These are phyloP conservation scores for Halteria grandinella DNA, from an alignment of 73 alveolate genomes.

Conservation along the genomic window DNA sequence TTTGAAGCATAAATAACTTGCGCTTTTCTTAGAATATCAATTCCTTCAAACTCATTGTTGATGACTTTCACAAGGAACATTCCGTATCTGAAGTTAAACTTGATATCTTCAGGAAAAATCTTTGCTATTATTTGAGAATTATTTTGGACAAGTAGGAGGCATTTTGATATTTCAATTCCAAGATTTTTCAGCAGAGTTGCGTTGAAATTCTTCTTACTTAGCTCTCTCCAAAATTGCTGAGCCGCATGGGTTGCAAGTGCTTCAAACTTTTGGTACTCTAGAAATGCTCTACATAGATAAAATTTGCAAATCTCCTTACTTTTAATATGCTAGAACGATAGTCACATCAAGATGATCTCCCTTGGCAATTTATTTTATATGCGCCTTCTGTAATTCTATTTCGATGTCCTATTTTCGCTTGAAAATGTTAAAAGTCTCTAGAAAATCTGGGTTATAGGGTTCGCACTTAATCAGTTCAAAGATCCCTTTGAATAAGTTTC, in stretches of 20 bases:
- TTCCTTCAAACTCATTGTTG: slow-evolving; percentile 39
- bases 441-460: too few relatives aligned
- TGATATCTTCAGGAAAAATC: slow-evolving; percentile 27
- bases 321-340: slow-evolving; percentile 4
- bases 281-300: slow-evolving; percentile 16
- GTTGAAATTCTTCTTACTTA: slow-evolving; percentile 1
- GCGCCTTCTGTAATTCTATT: slow-evolving; percentile 11
- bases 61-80: slow-evolving; percentile 10
- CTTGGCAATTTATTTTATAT: not conserved
- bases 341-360: not conserved
- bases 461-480: slow-evolving; percentile 52
- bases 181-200: not conserved
- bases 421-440: slow-evolving; percentile 12
- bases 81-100: slow-evolving; percentile 36
- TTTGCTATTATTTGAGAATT: not conserved
- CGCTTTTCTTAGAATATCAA: slow-evolving; percentile 4
- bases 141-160: not conserved
- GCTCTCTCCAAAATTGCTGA: slow-evolving; percentile 36
- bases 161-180: slow-evolving; percentile 24
- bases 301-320: not conserved
- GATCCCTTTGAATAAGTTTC: slow-evolving; percentile 35
- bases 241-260: slow-evolving; percentile 24
- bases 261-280: not conserved
- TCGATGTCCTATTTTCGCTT: too few relatives aligned
- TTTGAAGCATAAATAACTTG: slow-evolving; percentile 19